Conservation (phyloP, 768 basidiomycete genomes). For the Boletellus sp. region DNA sequence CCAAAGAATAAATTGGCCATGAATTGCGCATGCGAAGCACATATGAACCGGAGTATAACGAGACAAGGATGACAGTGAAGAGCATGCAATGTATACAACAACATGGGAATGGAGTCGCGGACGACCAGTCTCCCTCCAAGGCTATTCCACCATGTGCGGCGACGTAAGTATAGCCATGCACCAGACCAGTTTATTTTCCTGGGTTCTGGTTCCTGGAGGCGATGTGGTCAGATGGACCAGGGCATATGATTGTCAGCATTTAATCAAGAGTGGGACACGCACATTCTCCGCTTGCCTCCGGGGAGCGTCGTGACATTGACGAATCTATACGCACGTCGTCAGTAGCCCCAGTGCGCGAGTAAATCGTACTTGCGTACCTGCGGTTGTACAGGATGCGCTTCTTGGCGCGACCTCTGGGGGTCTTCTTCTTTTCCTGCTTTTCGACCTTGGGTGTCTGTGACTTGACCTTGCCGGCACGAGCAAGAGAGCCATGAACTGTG, state of each 20-base stretch:
- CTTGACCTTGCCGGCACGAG: conserved; percentile 99
- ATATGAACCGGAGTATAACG: conserved; percentile 23
- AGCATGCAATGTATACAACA: conserved; percentile 11
- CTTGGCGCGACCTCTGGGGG: conserved; percentile 95
- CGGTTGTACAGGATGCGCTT: conserved; percentile 94
- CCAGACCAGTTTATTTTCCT: conserved; percentile 20
- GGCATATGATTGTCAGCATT: conserved; percentile 77
- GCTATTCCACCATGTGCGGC: conserved; percentile 14
- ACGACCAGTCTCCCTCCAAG: conserved; percentile 12
- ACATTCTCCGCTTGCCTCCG: conserved; percentile 96
- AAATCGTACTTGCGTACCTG: conserved; percentile 49
- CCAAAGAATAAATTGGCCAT: conserved; percentile 1
- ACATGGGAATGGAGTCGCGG: conserved; percentile 2
- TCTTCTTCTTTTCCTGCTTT: conserved; percentile 99
- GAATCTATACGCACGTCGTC: conserved; percentile 48
- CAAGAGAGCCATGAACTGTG: conserved; percentile 96
- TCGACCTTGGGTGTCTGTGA: conserved; percentile 98
- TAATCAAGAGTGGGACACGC: conserved; percentile 48
- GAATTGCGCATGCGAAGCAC: conserved; percentile 21
- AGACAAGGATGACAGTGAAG: conserved; percentile 3
- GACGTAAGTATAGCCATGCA: conserved; percentile 8
- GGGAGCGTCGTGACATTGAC: conserved; percentile 90
- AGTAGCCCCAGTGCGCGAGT: not conserved
- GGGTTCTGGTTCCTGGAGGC: conserved; percentile 27
- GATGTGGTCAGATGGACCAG: conserved; percentile 3